Evolutionary conservation across 192 early-diverging fungal genomes (phyloP).

Genomic region (Geosiphon pyriformis): DNA sequence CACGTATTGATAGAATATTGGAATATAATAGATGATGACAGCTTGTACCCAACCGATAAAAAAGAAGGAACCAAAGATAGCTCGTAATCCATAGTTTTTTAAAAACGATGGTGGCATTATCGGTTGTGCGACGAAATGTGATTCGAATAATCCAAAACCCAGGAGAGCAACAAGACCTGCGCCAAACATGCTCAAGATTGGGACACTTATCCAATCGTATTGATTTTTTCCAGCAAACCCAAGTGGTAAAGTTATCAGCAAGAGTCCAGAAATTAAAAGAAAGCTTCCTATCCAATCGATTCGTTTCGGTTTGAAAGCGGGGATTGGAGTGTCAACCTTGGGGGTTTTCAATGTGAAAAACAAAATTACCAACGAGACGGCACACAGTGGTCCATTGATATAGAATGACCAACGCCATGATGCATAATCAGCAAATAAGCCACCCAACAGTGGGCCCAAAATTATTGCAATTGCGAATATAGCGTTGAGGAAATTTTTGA

Average conservation of each 20-base stretch:
- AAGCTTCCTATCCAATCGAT: constrained; percentile 15
- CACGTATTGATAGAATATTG: constrained; percentile 20
- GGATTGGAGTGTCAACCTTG: constrained; percentile 5
- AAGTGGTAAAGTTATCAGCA: constrained; percentile 1
- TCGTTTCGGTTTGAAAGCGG: neutral
- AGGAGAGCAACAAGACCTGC: neutral
- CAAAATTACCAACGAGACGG: constrained; percentile 21
- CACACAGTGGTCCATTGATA: constrained; percentile 78
- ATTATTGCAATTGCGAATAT: constrained; percentile 69
- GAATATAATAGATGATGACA: constrained; percentile 12
- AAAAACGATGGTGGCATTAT: constrained; percentile 2
- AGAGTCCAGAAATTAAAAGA: neutral
- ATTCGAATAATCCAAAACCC: neutral
- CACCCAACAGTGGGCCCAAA: constrained; percentile 75
- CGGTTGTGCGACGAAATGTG: neutral
- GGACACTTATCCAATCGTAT: neutral
- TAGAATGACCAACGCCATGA: constrained; percentile 77
- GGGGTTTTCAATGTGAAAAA: constrained; percentile 36
- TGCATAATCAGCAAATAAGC: constrained; percentile 62
- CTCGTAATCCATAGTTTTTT: constrained; percentile 4
- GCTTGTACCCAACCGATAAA: constrained; percentile 20
- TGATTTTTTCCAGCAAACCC: neutral
- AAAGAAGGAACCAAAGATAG: constrained; percentile 18
- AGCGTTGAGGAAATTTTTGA: constrained; percentile 66
- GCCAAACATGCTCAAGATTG: neutral